Base-by-base conservation (phyloP, 2,329 filamentous ascomycete species). In the Chaetomium sp. region DNA sequence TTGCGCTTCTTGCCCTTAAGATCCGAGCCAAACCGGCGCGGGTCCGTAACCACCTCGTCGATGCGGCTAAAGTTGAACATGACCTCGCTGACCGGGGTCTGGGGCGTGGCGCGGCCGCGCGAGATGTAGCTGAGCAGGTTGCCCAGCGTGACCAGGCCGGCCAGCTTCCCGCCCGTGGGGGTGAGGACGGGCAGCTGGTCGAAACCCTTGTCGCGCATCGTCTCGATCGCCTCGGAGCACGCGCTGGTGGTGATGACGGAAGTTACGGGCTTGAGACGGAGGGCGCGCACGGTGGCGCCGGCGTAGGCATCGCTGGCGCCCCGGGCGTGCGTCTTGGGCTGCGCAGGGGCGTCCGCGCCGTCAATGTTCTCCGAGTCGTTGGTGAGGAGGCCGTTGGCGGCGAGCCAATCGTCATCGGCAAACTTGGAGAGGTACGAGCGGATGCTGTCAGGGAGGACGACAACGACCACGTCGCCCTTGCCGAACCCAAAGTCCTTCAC, bases 391-490 rank as follows among this genome's bases (percentile, higher is more conserved):
- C 94, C 90, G 79, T 99, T 99, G 68, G 95, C 95, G 13, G 93
- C 93, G 63, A 99, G 88, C 96, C 95, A 99, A 81, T 98, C 95
- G 75, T 99, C 96, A 76, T 99, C 95, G 70, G 93, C 93, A 76
- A 99, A 99, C 85, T 99, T 99, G 81, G 90, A 94, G 29, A 99
- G 87, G 78, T 99, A 99, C 79, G 92, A 97, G 74, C 95, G 87
- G 75, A 99, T 98, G 80, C 93, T 97, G 78, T 99, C 95, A 1
- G 95, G 96, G 21, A 97, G 83, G 60, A 99, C 82, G 31, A 97
- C 93, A 31, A 99, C 95, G 0, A 98, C 87, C 1, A 93, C 87
- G 74, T 99, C 93, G 64, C 90, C 90, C 75, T 93, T 90, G 31
- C 77, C 76, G 4, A 75, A 74, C 47, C 75, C 76, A 19, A 79